Evolutionary conservation across 1,284 basidiomycete genomes (phyloP), one percentile per base, ranked within the genome.

Genomic region (Irpex sp.): DNA sequence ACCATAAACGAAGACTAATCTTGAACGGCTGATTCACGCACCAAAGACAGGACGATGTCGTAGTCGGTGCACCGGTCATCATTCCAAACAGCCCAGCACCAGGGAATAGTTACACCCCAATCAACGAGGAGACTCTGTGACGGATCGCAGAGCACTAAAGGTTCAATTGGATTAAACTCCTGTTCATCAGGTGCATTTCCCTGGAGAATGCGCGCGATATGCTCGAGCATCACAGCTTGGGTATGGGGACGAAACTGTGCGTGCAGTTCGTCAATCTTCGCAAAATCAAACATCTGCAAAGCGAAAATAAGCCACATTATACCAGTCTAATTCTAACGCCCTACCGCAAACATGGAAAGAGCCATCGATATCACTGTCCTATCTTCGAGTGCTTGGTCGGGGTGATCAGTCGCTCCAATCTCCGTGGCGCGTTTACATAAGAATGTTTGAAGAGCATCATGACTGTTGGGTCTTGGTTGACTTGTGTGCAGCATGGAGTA

Each of bases 41-140:
- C 89, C 64, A 88, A 66, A 60, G 72, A 72, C 7, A 78, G 74
- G 37, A 88, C 76, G 15, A 75, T 75, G 60, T 87, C 86, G 2
- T 80, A 75, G 54, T 83, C 74, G 26, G 80, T 76, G 38, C 77
- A 70, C 38, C 83, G 78, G 60, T 78, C 75, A 69, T 90, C 88
- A 52, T 75, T 71, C 86, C 87, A 90, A 7, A 79, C 73, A n/a
- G 70, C 71, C 88, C 89, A 92, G 62, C 78, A 78, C 87, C 89
- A 91, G 2, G 81, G 78, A 3, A 87, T 70, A 4, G 80, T 73
- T 13, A 77, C 64, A 36, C 84, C 82, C 82, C 85, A 89, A 63
- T 74, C 74, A 7, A 87, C 60, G 13, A 91, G 70, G 31, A 88
- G 75, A 2, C 56, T 72, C 61, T 82, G 80, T 2, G 87, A 71